Percentiles rank a stretch among this genome's conserved stretches.
Conservation (phyloP, 2,329 filamentous ascomycete species). For the Cercospora beticola region DNA sequence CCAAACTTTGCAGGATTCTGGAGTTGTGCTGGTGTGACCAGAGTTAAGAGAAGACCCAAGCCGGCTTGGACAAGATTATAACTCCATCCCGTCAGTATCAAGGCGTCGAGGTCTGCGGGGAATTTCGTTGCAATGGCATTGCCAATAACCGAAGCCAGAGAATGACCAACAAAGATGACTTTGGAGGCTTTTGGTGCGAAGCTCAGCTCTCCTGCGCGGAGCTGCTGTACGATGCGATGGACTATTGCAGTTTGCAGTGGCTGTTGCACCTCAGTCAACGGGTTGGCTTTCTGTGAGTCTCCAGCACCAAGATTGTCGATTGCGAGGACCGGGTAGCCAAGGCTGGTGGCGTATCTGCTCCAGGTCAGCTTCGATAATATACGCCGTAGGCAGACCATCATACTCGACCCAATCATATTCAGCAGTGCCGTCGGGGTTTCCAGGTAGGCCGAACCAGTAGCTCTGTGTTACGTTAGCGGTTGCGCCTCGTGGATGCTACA, state of each 20-base stretch:
- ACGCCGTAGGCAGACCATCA: neutral
- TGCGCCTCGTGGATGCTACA: neutral
- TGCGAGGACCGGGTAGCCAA: slow-evolving; percentile 25
- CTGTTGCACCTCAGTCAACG: slow-evolving; percentile 22
- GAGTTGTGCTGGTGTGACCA: slow-evolving; percentile 20
- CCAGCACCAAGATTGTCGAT: slow-evolving; percentile 25
- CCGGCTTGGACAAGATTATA: slow-evolving; percentile 20
- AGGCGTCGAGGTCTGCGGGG: slow-evolving; percentile 24
- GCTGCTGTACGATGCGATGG: slow-evolving; percentile 18
- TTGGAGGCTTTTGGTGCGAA: slow-evolving; percentile 16
- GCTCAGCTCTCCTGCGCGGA: slow-evolving; percentile 17
- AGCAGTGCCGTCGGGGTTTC: slow-evolving; percentile 19
- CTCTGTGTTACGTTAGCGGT: slow-evolving; percentile 10
- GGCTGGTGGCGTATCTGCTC: slow-evolving; percentile 13
- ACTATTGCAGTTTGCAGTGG: slow-evolving; percentile 23
- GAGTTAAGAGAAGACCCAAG: slow-evolving; percentile 17
- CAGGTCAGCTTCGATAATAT: neutral
- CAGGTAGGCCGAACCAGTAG: slow-evolving; percentile 25
- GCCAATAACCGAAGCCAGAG: slow-evolving; percentile 19
- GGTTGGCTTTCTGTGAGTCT: slow-evolving; percentile 21
- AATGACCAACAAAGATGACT: slow-evolving; percentile 25
- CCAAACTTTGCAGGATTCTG: slow-evolving; percentile 22
- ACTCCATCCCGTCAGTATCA: slow-evolving; percentile 24
- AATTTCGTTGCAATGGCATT: slow-evolving; percentile 24
- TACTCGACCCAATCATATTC: slow-evolving; percentile 23